Evolutionary conservation across 2,329 filamentous ascomycete genomes (phyloP), one percentile per base, ranked within the genome.

Genomic region (Hortaea werneckii): DNA sequence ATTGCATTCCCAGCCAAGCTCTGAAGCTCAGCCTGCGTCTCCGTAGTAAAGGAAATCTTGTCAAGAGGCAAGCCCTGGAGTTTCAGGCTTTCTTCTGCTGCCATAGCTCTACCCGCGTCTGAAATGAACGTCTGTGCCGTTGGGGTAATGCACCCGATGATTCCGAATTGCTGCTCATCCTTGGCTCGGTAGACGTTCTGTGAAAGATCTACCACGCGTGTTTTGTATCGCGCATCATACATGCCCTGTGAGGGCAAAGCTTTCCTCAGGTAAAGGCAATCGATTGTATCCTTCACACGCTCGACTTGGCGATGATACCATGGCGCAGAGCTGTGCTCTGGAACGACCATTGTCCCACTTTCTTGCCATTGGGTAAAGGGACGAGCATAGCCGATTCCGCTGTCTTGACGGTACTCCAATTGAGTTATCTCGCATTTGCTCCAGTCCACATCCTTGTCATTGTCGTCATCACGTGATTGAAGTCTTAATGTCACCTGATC

Each of bases 1-100:
- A 90, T 90, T 0, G 85, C 85, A 59, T 92, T 90, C 0, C 85
- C 85, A 1, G 83, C 83, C 2, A 90, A 67, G 52, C 87, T 78
- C 50, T 82, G 78, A 2, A 86, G 67, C 12, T 88, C 63, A 1
- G 59, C 53, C 0, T 61, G 50, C 0, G 72, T 75, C 54, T 89
- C 80, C 6, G 74, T 73, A 0, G 76, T 80, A n/a, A 87, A 70
- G 0, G 79, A 67, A 8, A 89, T 67, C 41, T 74, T 72, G 44
- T 79, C 66, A 1, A 82, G 60, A 0, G 83, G 82, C 41, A 89
- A 68, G 1, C 85, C 85, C 65, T 89, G 85, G 5, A 88, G 62
- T 5, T 68, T 62, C 1, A 89, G 66, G 1, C 76, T 67, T 59
- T 89, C 83, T 5, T 74, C 69, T 0, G 83, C 80, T 8, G 73